A percentile compares a stretch with the other conserved stretches of the same genome.
phyloP scores from a whole-genome alignment of 2,329 filamentous ascomycete genomes.

The Diaporthe sp. region DNA sequence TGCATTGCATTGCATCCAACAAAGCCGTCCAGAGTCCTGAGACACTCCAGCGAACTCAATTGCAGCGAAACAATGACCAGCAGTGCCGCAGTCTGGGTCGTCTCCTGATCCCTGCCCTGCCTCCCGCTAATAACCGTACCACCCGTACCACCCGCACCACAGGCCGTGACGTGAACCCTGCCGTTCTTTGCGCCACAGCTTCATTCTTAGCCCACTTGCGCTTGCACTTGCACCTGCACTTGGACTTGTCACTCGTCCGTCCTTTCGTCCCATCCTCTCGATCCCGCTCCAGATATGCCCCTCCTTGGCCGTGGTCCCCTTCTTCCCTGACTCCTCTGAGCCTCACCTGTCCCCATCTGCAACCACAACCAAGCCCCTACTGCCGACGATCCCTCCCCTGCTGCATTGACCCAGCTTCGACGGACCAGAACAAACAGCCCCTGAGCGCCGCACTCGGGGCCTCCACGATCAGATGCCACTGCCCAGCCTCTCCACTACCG shows the following conservation, averaged over 20 bases:
- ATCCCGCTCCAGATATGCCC: constrained; percentile 29
- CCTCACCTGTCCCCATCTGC: not conserved
- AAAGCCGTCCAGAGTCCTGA: constrained; percentile 12
- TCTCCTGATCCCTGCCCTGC: constrained; percentile 27
- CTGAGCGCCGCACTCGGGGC: constrained; percentile 20
- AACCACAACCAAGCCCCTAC: not conserved
- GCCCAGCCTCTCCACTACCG: constrained; percentile 6
- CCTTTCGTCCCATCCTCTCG: constrained; percentile 3
- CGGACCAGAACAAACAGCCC: constrained; percentile 13
- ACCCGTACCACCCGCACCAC: not conserved
- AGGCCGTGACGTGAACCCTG: constrained; percentile 33
- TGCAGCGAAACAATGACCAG: not conserved
- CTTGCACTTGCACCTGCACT: not conserved
- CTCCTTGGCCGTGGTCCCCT: not conserved
- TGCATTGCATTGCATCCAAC: constrained; percentile 13
- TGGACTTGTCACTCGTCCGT: constrained; percentile 1
- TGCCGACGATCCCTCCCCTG: constrained; percentile 1
- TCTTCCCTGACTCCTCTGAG: not conserved
- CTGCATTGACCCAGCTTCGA: not conserved
- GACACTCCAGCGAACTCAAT: constrained; percentile 23
- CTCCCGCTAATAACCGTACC: constrained; percentile 21
- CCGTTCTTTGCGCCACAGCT: constrained; percentile 31
- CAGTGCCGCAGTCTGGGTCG: not conserved
- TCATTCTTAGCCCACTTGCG: constrained; percentile 28
- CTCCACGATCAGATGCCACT: constrained; percentile 34